Conservation (phyloP, 2,329 filamentous ascomycete genomes). For the Scytalidium sp. region DNA sequence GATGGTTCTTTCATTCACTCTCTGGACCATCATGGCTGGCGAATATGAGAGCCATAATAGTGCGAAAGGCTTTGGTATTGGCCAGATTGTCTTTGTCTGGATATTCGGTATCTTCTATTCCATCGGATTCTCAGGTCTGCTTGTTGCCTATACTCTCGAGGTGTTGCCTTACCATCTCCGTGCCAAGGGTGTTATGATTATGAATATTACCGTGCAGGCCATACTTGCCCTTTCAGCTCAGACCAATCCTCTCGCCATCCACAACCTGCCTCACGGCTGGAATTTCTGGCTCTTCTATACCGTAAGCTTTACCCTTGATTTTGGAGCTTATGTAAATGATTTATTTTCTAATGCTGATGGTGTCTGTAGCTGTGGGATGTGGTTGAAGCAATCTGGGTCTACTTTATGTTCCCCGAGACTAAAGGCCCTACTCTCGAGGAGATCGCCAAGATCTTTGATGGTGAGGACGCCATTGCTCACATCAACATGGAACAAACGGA, state of each 20-base stretch:
- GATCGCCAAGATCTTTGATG: conserved; percentile 7
- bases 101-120: conserved; percentile 48
- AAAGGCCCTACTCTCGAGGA: conserved; percentile 7
- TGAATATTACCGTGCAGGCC: conserved; percentile 47
- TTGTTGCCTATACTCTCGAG: conserved; percentile 35
- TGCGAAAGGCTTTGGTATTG: conserved; percentile 32
- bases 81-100: conserved; percentile 46
- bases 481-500: not conserved
- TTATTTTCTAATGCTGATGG: not conserved
- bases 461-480: not conserved
- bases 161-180: conserved; percentile 9
- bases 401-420: conserved; percentile 42
- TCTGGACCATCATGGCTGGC: conserved; percentile 44
- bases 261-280: conserved; percentile 56
- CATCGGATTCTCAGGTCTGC: conserved; percentile 53
- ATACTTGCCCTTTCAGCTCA: conserved; percentile 28
- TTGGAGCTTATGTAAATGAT: no score
- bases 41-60: conserved; percentile 36
- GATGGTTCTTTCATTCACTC: conserved; percentile 40
- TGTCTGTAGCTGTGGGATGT: conserved; percentile 22
- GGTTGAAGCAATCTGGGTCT: conserved; percentile 54
- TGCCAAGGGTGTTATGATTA: conserved; percentile 45
- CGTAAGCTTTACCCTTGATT: conserved; percentile 24
- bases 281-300: conserved; percentile 65
- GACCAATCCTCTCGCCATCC: conserved; percentile 61